These are phyloP conservation scores for Coniochaeta sp. DNA, from an alignment of 2,329 filamentous ascomycete genomes.

Conservation along the genomic window DNA sequence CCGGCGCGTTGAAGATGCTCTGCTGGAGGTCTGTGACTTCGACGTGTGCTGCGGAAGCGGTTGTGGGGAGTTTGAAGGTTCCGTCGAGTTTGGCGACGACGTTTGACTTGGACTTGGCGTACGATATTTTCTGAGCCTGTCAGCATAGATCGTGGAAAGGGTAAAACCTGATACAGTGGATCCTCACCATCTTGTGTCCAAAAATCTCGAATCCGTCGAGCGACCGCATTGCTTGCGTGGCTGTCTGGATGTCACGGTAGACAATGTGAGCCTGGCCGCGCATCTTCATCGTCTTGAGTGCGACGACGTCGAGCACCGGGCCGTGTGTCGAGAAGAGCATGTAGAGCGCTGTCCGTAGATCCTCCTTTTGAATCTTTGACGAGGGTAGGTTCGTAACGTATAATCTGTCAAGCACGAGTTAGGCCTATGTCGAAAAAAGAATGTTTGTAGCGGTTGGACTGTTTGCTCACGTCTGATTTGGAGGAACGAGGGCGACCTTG, in stretches of 20 bases:
- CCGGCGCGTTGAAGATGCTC: constrained; percentile 68
- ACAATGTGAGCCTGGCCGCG: constrained; percentile 92
- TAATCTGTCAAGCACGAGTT: constrained; percentile 46
- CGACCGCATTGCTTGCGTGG: constrained; percentile 86
- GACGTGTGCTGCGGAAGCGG: constrained; percentile 42
- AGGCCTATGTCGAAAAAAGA: constrained; percentile 7
- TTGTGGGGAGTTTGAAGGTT: constrained; percentile 66
- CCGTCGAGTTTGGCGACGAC: constrained; percentile 87
- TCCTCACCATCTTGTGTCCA: constrained; percentile 68
- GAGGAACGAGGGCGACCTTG: constrained; percentile 37
- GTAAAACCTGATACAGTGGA: neutral
- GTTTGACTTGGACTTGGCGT: constrained; percentile 84
- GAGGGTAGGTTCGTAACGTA: constrained; percentile 83
- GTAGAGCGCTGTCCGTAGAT: constrained; percentile 82
- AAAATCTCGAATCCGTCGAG: constrained; percentile 82
- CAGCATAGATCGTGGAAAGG: too few relatives aligned
- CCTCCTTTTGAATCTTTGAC: constrained; percentile 81
- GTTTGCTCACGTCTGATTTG: constrained; percentile 65
- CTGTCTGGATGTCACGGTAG: constrained; percentile 82
- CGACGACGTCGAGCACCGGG: constrained; percentile 83
- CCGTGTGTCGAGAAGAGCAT: constrained; percentile 93
- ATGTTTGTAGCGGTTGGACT: neutral
- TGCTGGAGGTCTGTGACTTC: constrained; percentile 69
- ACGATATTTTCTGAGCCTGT: constrained; percentile 67
- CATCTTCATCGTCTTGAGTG: constrained; percentile 85